Percentiles rank a stretch among this genome's conserved stretches.
Conservation (phyloP, 768 basidiomycete genomes). For the Pisolithus sp. region DNA sequence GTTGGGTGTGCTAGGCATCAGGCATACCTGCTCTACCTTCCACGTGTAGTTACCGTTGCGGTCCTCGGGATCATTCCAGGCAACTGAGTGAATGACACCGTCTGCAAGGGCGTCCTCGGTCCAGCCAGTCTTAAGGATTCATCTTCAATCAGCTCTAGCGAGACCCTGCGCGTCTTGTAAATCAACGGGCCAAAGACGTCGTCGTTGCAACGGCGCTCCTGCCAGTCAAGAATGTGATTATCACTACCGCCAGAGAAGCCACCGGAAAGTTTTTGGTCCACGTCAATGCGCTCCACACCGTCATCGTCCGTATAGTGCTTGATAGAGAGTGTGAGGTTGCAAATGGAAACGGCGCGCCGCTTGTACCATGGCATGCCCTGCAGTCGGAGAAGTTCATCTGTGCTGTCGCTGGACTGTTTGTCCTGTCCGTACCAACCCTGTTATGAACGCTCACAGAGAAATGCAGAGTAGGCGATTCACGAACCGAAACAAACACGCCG, state of each 20-base stretch:
- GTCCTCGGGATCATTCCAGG: slow-evolving; percentile 58
- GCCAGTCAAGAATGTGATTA: slow-evolving; percentile 51
- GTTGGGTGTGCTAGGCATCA: neutral
- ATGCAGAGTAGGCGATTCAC: slow-evolving; percentile 4
- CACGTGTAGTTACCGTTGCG: slow-evolving; percentile 44
- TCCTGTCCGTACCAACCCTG: slow-evolving; percentile 39
- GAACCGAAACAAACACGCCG: slow-evolving; percentile 60
- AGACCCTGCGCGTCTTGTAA: slow-evolving; percentile 47
- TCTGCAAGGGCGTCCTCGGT: slow-evolving; percentile 33
- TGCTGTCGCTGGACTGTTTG: slow-evolving; percentile 55
- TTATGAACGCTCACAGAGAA: slow-evolving; percentile 1
- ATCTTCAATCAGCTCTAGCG: slow-evolving; percentile 40
- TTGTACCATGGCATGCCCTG: slow-evolving; percentile 74
- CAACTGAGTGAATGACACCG: slow-evolving; percentile 30
- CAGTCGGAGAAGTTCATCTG: slow-evolving; percentile 56
- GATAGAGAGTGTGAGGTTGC: slow-evolving; percentile 52
- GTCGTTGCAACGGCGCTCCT: slow-evolving; percentile 47
- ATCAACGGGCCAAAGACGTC: slow-evolving; percentile 55
- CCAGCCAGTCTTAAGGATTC: slow-evolving; percentile 39
- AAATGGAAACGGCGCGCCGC: slow-evolving; percentile 52
- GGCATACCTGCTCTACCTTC: slow-evolving; percentile 55
- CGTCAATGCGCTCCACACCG: slow-evolving; percentile 58
- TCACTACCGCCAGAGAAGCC: slow-evolving; percentile 56
- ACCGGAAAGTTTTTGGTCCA: slow-evolving; percentile 59
- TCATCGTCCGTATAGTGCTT: slow-evolving; percentile 60